Base-by-base conservation (phyloP, 2,329 filamentous ascomycete species). In the Raffaelea arxii region DNA sequence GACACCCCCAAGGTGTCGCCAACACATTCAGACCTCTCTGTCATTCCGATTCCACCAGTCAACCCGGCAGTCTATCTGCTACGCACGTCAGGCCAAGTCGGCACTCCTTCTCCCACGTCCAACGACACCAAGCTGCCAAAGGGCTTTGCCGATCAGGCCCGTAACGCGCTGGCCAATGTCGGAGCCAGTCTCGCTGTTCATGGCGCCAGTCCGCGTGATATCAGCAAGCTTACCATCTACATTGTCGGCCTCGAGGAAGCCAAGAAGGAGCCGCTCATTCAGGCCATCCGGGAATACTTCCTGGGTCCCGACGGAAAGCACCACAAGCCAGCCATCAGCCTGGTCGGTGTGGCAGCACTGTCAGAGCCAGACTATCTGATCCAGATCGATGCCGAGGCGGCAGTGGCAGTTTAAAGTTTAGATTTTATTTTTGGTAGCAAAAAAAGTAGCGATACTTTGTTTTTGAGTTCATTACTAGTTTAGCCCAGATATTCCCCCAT, bases 261-360 rank as follows among this genome's bases (percentile, higher is more conserved):
- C 22, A 22, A 22, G 42, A 30, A 32, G 12, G 18, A 35, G 30
- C 21, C 42, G 22, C 30, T 44, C 25, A 25, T 36, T 32, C 24
- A 36, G 21, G 12, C 37, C 30, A 27, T 44, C 42, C 24, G 30
- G 25, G 21, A 19, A 12, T 44, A 36, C 42, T 44, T 44, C 30
- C 36, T 32, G 21, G 42, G 37, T 23, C 16, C n/a, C 16, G 21
- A 44, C 42, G 42, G 42, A 6, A 12, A n/a, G 30, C 42, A 44
- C 21, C 42, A 44, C 42, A 19, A 32, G 12, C 42, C 42, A 21
- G 30, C 42, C 30, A 44, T 30, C 30, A 23, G 30, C 11, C 30
- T 44, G 30, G 24, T 44, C 27, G 42, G 42, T 21, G 42, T 44
- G n/a, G 42, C 42, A 14, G 30, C 42, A n/a, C 42, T 44, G 25